Base-by-base conservation (phyloP, 2,329 filamentous ascomycete species). In the Aschersonia sp. region DNA sequence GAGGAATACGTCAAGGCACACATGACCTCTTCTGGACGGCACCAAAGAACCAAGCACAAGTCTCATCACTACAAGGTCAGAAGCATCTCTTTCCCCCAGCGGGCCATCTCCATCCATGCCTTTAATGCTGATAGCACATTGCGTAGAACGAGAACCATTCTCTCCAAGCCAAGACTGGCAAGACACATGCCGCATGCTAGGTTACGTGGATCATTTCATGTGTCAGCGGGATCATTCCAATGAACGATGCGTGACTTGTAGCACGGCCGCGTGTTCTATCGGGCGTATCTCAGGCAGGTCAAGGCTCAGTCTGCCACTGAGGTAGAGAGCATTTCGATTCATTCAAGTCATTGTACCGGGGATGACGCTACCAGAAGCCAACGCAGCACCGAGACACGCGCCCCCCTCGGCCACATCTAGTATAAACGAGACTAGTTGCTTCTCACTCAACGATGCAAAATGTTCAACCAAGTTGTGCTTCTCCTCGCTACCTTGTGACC, bases 141-240 rank as follows among this genome's bases (percentile, higher is more conserved):
- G 11, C 37, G 39, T n/a, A 81, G 66, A 77, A 83, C 52, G 88
- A 95, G 69, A 77, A 78, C 56, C 90, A 97, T 66, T 90, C 84
- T 49, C 68, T 97, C 55, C 87, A 94, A 68, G 89, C 86, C 12
- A 89, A 92, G 77, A 77, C 79, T 49, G 89, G 87, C 48, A 95
- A 95, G 77, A 90, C 87, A 2, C 89, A 95, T 64, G 82, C 79
- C 40, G 72, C 94, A 50, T 95, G 89, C 67, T 95, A 39, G 2
- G 37, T 5, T 7, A 14, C n/a, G 40, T n/a, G n/a, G 14, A n/a
- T 9, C 40, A 41, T n/a, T 11, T 37, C 8, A 37, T 37, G 35
- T 8, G 35, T 37, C 35, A 37, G 12, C 4, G 12, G 35, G 12
- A 8, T 12, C 5, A 37, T 4, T 37, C 35, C 35, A 37, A 6